These are phyloP conservation scores for Emmonsia crescens DNA, from an alignment of 2,329 filamentous ascomycete species.

Conservation along the genomic window DNA sequence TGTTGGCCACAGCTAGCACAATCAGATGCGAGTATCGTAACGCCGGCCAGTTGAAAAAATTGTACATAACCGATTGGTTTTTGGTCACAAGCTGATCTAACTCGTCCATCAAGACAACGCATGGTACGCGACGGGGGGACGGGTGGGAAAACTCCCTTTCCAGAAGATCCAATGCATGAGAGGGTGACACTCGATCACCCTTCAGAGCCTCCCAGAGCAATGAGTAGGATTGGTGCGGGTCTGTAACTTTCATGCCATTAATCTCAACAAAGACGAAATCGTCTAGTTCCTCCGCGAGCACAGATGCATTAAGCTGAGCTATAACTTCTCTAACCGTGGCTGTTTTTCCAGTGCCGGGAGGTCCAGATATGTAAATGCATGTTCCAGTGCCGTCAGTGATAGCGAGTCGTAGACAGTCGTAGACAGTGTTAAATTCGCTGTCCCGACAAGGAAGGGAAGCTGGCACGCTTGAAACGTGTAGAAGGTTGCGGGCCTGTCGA, in stretches of 20 bases:
- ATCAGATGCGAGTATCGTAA: slow-evolving; percentile 85
- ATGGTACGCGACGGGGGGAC: slow-evolving; percentile 80
- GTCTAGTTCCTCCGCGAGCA: slow-evolving; percentile 81
- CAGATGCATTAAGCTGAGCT: slow-evolving; percentile 74
- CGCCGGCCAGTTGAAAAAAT: slow-evolving; percentile 99
- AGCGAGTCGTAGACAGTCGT: slow-evolving; percentile 84
- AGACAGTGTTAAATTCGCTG: slow-evolving; percentile 81
- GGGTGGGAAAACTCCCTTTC: slow-evolving; percentile 90
- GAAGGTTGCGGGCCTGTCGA: slow-evolving; percentile 72
- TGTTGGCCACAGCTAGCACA: slow-evolving; percentile 94
- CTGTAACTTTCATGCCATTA: slow-evolving; percentile 99
- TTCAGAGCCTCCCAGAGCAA: slow-evolving; percentile 93
- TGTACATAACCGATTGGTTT: slow-evolving; percentile 99
- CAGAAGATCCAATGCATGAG: slow-evolving; percentile 80
- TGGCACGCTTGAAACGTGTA: slow-evolving; percentile 91
- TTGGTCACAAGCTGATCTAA: slow-evolving; percentile 95
- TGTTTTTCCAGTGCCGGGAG: slow-evolving; percentile 92
- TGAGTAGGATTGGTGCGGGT: slow-evolving; percentile 92
- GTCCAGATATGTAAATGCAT: slow-evolving; percentile 99
- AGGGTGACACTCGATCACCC: slow-evolving; percentile 81
- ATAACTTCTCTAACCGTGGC: slow-evolving; percentile 95
- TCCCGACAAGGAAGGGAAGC: slow-evolving; percentile 83
- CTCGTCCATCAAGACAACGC: slow-evolving; percentile 97
- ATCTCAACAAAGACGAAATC: slow-evolving; percentile 99
- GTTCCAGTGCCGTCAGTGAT: slow-evolving; percentile 88